phyloP scores from a whole-genome alignment of 2,329 filamentous ascomycete species.

The Diaporthe sp. region DNA sequence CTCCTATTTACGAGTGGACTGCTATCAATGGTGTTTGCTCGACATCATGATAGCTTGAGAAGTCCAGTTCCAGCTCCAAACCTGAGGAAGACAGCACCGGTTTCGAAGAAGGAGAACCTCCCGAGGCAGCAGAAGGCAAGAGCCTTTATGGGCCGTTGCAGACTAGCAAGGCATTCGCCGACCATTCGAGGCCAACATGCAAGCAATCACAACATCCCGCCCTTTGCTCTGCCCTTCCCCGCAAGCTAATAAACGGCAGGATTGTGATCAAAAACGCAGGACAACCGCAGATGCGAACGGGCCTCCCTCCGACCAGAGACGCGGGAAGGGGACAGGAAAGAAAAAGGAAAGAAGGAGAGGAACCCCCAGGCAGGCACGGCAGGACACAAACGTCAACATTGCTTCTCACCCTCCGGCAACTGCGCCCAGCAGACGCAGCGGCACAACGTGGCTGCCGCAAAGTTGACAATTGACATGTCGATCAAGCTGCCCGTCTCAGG shows the following conservation, averaged over 20 bases:
- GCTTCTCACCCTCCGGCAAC: constrained; percentile 16
- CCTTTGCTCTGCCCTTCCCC: constrained; percentile 13
- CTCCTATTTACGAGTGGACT: constrained; percentile 8
- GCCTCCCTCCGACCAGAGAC: constrained; percentile 23
- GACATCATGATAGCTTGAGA: constrained; percentile 2
- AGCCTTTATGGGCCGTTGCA: constrained; percentile 35
- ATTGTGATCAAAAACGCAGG: background rate
- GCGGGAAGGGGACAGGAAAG: background rate
- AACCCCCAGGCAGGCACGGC: constrained; percentile 34
- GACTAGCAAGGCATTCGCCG: constrained; percentile 9
- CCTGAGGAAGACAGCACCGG: background rate
- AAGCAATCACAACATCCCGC: constrained; percentile 18
- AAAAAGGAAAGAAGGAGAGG: constrained; percentile 8
- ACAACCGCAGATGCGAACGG: constrained; percentile 25
- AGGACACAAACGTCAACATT: constrained; percentile 32
- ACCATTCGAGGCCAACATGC: constrained; percentile 13
- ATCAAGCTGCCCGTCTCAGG: constrained; percentile 22
- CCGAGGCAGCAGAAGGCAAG: constrained; percentile 22
- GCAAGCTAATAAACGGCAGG: constrained; percentile 12
- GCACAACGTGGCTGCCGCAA: constrained; percentile 35
- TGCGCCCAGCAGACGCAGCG: constrained; percentile 27
- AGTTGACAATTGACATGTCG: constrained; percentile 27
- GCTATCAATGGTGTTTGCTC: background rate
- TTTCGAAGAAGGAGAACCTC: constrained; percentile 7
- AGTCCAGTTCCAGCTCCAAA: constrained; percentile 12